Evolutionary conservation across 176 grass and related monocot species (phyloP), one percentile per base, ranked within the genome.

Genomic region (Tillandsia leiboldiana): DNA sequence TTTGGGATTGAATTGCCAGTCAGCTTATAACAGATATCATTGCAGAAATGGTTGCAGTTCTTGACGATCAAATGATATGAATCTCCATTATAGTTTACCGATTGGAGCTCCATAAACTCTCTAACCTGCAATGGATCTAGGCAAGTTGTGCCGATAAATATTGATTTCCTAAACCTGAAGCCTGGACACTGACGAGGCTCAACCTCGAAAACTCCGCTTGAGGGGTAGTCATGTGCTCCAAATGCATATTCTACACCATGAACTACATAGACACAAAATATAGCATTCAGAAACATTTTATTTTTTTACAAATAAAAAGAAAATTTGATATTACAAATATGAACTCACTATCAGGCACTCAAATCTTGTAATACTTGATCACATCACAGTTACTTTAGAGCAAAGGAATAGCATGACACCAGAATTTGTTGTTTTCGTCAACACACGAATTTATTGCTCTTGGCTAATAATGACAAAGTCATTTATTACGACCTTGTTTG

Each of bases 41-140:
- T 90, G 79, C 93, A 97, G 11, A 97, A 97, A 67, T 97, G 93
- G 72, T 97, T 97, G 74, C 93, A 97, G 58, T 97, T 97, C 81
- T 97, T 97, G 12, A 66, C 83, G 71, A 97, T 97, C 65, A 97
- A 83, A 83, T 97, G 93, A 52, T 96, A 96, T 29, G 83, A 83
- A 79, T 92, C 86, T 79, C 92, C 92, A 66, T 96, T 92, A 62
- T 96, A 96, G 75, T 89, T 89, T 51, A 87, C 72, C 27, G 86
- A 91, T 72, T 92, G 85, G 7, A 96, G 74, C 81, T 96, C 92
- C 88, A 96, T 91, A 82, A 92, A 89, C 73, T 89, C 85, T 70
- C 92, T 82, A 48, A 87, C 82, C 85, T 96, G 88, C 61, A 82
- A 61, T 1, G 92, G 83, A 74, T 96, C 86, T 74, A 97, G 82